Base-by-base conservation (phyloP, 108 stramenopile genomes). In the Aurantiochytrium sp. region DNA sequence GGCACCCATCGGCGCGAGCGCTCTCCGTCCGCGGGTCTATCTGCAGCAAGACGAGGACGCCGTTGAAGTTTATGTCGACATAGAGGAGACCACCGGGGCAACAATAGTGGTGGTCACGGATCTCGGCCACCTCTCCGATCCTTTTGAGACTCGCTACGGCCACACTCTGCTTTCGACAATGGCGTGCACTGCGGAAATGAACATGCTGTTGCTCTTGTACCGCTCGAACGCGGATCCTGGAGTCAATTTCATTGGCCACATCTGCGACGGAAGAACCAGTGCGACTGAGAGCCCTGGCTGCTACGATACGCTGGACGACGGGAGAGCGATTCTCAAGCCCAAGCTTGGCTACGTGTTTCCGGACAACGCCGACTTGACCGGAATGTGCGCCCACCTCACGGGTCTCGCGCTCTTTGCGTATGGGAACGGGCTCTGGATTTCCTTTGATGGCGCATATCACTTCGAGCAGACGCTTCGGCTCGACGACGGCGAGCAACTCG, bases 331-430 rank as follows among this genome's bases (percentile, higher is more conserved):
- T 65, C n/a, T 65, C 10, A 65, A 65, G 59, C 3, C 59, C 8
- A 65, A 34, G 22, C 36, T 81, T 15, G 73, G 73, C 17, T 81
- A 48, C 30, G 73, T 81, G 24, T 81, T 81, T 81, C 73, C 73
- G 8, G 73, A 81, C 2, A 24, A 42, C 32, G 45, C 45, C 10
- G 42, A 81, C 0, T 12, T 81, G 6, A 6, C 6, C 12, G 73
- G 73, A 12, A 48, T 81, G 39, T 81, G 73, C 73, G 27, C 45
- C 8, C 73, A 81, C 30, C 6, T 10, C 19, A 48, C 73, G 8
- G 73, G 73, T 1, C 73, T 81, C 17, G 73, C 21, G 17, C 10
- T 48, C 42, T 81, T 81, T 48, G 73, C 73, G 21, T 81, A 2
- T n/a, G 73, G 73, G 10, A 1, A 81, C 45, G 17, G 42, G 19